phyloP scores from a whole-genome alignment of 805 yeast species.

The Monosporozyma solicola region DNA sequence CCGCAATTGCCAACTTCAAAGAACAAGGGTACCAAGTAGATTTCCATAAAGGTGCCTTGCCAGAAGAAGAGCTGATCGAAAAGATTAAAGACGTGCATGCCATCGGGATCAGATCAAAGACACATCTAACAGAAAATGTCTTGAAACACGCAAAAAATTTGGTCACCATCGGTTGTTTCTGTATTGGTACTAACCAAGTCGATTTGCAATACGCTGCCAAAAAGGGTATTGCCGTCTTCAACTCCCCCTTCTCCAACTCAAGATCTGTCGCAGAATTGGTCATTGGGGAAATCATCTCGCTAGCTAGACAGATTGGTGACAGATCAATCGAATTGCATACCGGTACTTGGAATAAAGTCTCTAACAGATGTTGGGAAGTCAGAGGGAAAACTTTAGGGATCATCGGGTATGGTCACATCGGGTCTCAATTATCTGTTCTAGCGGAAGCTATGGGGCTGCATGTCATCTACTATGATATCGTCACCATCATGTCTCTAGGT shows the following conservation, averaged over 20 bases:
- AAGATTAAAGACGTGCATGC: conserved; percentile 92
- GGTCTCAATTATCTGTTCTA: conserved; percentile 89
- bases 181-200: conserved; percentile 98
- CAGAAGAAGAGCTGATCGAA: conserved; percentile 90
- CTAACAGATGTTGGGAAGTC: conserved; percentile 95
- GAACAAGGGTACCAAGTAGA: conserved; percentile 97
- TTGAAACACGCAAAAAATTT: conserved; percentile 81
- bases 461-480: conserved; percentile 84
- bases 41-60: conserved; percentile 77
- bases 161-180: conserved; percentile 92
- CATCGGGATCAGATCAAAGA: conserved; percentile 95
- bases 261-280: conserved; percentile 98
- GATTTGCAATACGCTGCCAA: conserved; percentile 87
- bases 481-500: conserved; percentile 93
- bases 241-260: conserved; percentile 97
- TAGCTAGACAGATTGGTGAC: conserved; percentile 96
- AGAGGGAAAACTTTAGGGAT: conserved; percentile 98
- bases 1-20: conserved; percentile 79
- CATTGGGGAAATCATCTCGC: conserved; percentile 84
- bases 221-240: conserved; percentile 91
- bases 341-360: conserved; percentile 96
- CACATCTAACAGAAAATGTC: conserved; percentile 72
- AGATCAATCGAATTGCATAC: conserved; percentile 92
- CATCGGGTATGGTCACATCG: conserved; percentile 97
- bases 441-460: conserved; percentile 98